Base-by-base conservation (phyloP, 441 rosid genomes). In the Monsonia emarginata region DNA sequence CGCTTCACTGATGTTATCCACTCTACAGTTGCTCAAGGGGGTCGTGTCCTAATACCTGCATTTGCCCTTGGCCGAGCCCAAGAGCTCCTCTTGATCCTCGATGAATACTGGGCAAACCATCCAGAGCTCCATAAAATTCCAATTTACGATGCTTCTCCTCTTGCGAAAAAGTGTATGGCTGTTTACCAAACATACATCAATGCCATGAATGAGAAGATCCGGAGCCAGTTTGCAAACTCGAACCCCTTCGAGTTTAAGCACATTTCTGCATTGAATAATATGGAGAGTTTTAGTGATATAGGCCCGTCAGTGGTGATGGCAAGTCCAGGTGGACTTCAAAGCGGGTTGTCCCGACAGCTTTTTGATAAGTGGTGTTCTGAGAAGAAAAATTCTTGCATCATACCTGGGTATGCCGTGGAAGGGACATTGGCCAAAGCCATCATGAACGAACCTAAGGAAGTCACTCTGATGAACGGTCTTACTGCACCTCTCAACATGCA, bases 261-360 rank as follows among this genome's bases (percentile, higher is more conserved):
- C 70, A 89, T 91, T 63, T 85, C 88, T 16, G 80, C 90, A 0
- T 74, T 91, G 13, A 88, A 87, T 65, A 89, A 91, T 79, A 91
- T 86, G 0, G 96, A 91, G 10, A 89, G 86, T 71, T 88, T 91
- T 67, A 78, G 75, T 52, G 97, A 88, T 75, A 88, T 89, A 0
- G 96, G 97, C 5, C 94, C 97, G 30, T 88, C 84, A 13, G 96
- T 91, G 70, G 96, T 89, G 38, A 89, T 91, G 98, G 98, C 98
- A 46, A 91, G 85, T 74, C 96, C 96, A 5, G 72, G 94, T 72
- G 94, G 90, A 57, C 88, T 91, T 69, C 96, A 91, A 66, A 91
- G 98, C 25, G 98, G 96, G 63, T 61, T 91, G 66, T 91, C 98
- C 0, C 78, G 96, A 70, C 96, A 88, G 71, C 79, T 91, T 65